Base-by-base conservation (phyloP, 2,329 filamentous ascomycete genomes). In the Diplodia scrobiculata region DNA sequence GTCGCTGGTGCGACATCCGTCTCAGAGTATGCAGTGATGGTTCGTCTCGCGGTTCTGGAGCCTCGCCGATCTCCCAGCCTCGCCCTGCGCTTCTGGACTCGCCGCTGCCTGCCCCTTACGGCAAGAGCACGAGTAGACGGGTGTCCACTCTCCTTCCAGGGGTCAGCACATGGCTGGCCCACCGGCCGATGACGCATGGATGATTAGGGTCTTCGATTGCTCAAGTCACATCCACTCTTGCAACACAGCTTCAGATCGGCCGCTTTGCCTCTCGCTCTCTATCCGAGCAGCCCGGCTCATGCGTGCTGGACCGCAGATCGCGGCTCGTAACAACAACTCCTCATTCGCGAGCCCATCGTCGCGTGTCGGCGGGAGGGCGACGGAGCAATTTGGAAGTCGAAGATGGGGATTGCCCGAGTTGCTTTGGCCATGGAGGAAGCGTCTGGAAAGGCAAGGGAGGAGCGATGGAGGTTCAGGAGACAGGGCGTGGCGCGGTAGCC, bases 1-100 rank as follows among this genome's bases (percentile, higher is more conserved):
- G 58, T 14, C 58, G 58, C 41, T 62, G 41, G 58, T 62, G 58
- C 41, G 45, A 36, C 58, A 62, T 13, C 11, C 45, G 58, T 62
- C 58, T 50, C 58, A 62, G 41, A 13, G 14, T n/a, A 60, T 47
- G 29, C 58, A 41, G 27, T 5, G n/a, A 32, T 32, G 29, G 58
- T 29, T 21, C 29, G 58, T 19, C 27, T 50, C 48, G 29, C 45
- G n/a, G 5, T 25, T 25, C 14, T 10, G 21, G 38, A 21, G 13
- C 19, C 38, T 38, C 25, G 58, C 29, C 58, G 58, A 62, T 62
- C 58, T 21, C 5, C 55, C 55, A 60, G 38, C 41, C 55, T 60
- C 41, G 38, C 55, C 14, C 17, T 32, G 34, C 54, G 34, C 54
- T 21, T n/a, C 6, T 54, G 9, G 14, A 54, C n/a, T 17, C 27